Conservation (phyloP, 352 stramenopile species). For the Phytophthora sp. region DNA sequence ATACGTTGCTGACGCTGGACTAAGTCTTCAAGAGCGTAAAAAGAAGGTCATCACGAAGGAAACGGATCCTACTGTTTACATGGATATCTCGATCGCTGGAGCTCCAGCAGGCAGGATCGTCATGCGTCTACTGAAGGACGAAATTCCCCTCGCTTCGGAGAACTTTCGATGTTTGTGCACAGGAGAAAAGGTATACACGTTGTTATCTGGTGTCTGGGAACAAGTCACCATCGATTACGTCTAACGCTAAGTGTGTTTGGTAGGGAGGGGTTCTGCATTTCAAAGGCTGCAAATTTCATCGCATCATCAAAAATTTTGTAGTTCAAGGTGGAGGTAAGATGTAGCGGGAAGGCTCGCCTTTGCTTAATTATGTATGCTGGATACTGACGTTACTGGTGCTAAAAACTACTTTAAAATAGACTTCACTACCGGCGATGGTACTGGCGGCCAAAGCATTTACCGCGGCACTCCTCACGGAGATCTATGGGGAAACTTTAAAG, state of each 20-base stretch:
- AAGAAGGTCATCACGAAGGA: conserved; percentile 55
- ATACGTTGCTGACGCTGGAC: conserved; percentile 46
- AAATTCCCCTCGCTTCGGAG: conserved; percentile 93
- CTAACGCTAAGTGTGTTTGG: neutral
- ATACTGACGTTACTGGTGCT: neutral
- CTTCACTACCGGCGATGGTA: conserved; percentile 74
- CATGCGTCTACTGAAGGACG: conserved; percentile 94
- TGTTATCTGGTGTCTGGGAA: no score
- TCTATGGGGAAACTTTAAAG: conserved; percentile 86
- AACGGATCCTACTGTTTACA: conserved; percentile 92
- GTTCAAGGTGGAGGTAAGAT: conserved; percentile 80
- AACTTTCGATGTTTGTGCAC: conserved; percentile 93
- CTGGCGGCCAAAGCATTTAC: conserved; percentile 83
- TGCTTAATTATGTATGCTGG: no score
- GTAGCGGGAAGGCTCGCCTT: no score
- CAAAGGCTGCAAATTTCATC: conserved; percentile 90
- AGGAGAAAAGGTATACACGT: conserved; percentile 81
- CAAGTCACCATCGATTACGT: no score
- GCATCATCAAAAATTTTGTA: conserved; percentile 94
- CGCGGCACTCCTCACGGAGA: conserved; percentile 62
- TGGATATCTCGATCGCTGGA: conserved; percentile 93
- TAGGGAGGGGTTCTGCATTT: conserved; percentile 67
- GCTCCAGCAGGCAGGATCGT: conserved; percentile 90
- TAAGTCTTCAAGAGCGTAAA: conserved; percentile 51
- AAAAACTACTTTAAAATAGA: conserved; percentile 32